Evolutionary conservation across 1,284 basidiomycete genomes (phyloP).

Genomic region (Cutaneotrichosporon cutaneum): DNA sequence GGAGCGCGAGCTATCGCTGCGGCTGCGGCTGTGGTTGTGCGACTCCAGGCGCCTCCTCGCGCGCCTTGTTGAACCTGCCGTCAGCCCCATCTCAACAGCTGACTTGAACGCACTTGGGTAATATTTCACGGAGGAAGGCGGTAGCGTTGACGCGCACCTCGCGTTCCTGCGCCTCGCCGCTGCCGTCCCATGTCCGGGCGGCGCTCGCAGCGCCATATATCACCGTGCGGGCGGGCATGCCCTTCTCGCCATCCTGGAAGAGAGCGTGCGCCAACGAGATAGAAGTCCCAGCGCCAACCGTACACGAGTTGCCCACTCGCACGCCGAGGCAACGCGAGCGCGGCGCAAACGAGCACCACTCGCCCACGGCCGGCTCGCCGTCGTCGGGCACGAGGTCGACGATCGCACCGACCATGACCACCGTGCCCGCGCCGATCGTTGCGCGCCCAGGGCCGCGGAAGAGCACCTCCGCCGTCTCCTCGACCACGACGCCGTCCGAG

Average conservation of each 20-base stretch:
- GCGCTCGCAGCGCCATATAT: constrained; percentile 75
- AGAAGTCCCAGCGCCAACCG: constrained; percentile 11
- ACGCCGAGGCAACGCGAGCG: constrained; percentile 14
- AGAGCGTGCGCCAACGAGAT: not conserved
- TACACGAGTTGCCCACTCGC: constrained; percentile 16
- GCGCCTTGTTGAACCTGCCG: constrained; percentile 10
- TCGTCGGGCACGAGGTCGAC: constrained; percentile 47
- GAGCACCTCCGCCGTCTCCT: constrained; percentile 82
- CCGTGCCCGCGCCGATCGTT: constrained; percentile 85
- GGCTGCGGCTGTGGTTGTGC: not conserved
- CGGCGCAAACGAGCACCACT: constrained; percentile 17
- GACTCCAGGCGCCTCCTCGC: constrained; percentile 1
- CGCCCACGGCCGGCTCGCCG: constrained; percentile 7
- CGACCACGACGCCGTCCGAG: constrained; percentile 83
- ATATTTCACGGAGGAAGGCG: constrained; percentile 83
- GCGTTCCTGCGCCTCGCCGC: constrained; percentile 76
- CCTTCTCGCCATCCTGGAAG: not conserved
- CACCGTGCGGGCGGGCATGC: constrained; percentile 77
- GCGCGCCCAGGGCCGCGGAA: constrained; percentile 67
- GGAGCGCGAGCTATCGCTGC: not conserved
- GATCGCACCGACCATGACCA: constrained; percentile 91
- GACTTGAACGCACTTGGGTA: constrained; percentile 76
- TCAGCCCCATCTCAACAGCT: not conserved
- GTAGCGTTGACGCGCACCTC: constrained; percentile 81
- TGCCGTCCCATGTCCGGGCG: constrained; percentile 76